Percentiles rank a stretch among this genome's conserved stretches.
phyloP scores from a whole-genome alignment of 1,139 yeast species.

The Taiozyma sp. region DNA sequence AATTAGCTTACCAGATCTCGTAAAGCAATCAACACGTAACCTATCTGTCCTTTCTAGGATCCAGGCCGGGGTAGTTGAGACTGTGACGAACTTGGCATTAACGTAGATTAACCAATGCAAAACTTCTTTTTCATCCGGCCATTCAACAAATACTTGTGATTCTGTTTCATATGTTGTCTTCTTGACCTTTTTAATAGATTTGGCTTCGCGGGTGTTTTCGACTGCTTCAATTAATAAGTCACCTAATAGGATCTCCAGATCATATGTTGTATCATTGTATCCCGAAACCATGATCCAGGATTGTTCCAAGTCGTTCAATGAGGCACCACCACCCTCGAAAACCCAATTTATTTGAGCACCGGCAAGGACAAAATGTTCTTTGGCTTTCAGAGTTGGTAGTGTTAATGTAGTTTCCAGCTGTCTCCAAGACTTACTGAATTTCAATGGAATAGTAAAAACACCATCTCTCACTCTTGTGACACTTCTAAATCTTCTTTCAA shows the following conservation, averaged over 20 bases:
- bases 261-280: slow-evolving; percentile 5
- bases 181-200: slow-evolving; percentile 4
- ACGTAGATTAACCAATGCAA: slow-evolving; percentile 26
- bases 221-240: slow-evolving; percentile 21
- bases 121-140: slow-evolving; percentile 20
- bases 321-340: slow-evolving; percentile 12
- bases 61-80: slow-evolving; percentile 9
- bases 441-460: slow-evolving; percentile 11
- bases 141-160: slow-evolving; percentile 14
- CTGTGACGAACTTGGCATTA: slow-evolving; percentile 24
- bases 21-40: slow-evolving; percentile 17
- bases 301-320: slow-evolving; percentile 17
- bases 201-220: not conserved
- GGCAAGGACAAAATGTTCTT: slow-evolving; percentile 26
- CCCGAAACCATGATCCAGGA: slow-evolving; percentile 26
- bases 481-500: slow-evolving; percentile 26
- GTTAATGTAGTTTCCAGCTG: slow-evolving; percentile 13
- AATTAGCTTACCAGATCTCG: slow-evolving; percentile 16
- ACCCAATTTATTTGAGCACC: slow-evolving; percentile 23
- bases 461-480: slow-evolving; percentile 20
- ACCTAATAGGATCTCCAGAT: slow-evolving; percentile 20
- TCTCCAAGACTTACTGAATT: slow-evolving; percentile 16
- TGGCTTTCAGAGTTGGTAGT: slow-evolving; percentile 20
- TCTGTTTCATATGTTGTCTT: slow-evolving; percentile 4
- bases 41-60: slow-evolving; percentile 11